phyloP scores from a whole-genome alignment of 2,329 filamentous ascomycete species.

The Alternaria brassicae region DNA sequence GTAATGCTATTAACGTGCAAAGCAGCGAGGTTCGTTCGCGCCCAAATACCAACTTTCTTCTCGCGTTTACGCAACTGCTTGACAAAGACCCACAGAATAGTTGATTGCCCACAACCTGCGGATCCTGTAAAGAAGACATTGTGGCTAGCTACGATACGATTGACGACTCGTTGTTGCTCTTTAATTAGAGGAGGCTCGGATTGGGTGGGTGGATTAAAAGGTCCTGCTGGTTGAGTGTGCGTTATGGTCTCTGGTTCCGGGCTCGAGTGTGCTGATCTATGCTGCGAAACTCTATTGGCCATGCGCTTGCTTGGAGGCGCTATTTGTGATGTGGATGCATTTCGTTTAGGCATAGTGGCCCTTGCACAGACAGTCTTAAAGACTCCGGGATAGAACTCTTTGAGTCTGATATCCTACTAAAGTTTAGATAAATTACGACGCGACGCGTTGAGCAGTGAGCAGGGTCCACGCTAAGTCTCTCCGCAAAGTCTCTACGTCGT shows the following conservation, averaged over 20 bases:
- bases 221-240: background rate
- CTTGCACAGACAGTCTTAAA: background rate
- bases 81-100: conserved; percentile 60
- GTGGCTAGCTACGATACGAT: conserved; percentile 58
- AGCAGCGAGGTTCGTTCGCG: conserved; percentile 67
- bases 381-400: background rate
- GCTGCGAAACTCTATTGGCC: background rate
- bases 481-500: background rate
- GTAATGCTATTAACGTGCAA: conserved; percentile 66
- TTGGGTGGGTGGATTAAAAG: background rate
- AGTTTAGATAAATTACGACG: background rate
- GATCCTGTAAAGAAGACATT: conserved; percentile 72
- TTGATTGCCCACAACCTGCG: conserved; percentile 67
- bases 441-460: background rate
- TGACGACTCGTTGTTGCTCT: conserved; percentile 59
- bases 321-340: background rate
- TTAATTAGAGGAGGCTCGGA: conserved; percentile 34
- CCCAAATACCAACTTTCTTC: conserved; percentile 59
- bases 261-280: background rate
- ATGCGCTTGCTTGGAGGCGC: background rate
- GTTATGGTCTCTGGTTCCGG: background rate
- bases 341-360: background rate
- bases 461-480: background rate
- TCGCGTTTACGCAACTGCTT: conserved; percentile 46
- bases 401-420: background rate